phyloP scores from a whole-genome alignment of 2,329 filamentous ascomycete species.

The Trichoderma polysporum region DNA sequence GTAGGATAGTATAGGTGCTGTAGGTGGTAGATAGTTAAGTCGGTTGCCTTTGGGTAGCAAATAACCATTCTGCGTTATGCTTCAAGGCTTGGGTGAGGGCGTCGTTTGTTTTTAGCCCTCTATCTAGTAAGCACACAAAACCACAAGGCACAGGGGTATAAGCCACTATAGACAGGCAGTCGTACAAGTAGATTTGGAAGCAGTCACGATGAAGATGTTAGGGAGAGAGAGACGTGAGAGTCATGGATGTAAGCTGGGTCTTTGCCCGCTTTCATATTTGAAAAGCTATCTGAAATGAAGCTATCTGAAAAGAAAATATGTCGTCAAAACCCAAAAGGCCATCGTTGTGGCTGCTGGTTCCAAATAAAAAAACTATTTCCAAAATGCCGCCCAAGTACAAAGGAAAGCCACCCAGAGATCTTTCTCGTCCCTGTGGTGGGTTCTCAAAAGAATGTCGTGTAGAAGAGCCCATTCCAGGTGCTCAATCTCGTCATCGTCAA shows the following conservation, averaged over 20 bases:
- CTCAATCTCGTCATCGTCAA: constrained; percentile 17
- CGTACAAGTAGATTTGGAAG: background rate
- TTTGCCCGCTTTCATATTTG: constrained; percentile 14
- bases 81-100: background rate
- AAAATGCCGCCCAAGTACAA: constrained; percentile 19
- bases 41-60: background rate
- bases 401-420: constrained; percentile 17
- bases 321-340: constrained; percentile 18
- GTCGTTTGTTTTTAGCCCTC: background rate
- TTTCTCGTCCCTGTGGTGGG: constrained; percentile 9
- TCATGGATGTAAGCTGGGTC: constrained; percentile 10
- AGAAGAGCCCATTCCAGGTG: constrained; percentile 16
- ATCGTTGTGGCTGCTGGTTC: constrained; percentile 10
- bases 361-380: constrained; percentile 16
- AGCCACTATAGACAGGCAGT: background rate
- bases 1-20: background rate
- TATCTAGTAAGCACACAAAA: background rate
- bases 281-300: constrained; percentile 6
- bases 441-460: constrained; percentile 18
- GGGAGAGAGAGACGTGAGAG: background rate
- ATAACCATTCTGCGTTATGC: background rate
- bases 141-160: background rate
- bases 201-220: background rate
- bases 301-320: constrained; percentile 12
- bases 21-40: background rate